These are phyloP conservation scores for Leersia perrieri DNA, from an alignment of 176 grass and related monocot genomes.

Conservation along the genomic window DNA sequence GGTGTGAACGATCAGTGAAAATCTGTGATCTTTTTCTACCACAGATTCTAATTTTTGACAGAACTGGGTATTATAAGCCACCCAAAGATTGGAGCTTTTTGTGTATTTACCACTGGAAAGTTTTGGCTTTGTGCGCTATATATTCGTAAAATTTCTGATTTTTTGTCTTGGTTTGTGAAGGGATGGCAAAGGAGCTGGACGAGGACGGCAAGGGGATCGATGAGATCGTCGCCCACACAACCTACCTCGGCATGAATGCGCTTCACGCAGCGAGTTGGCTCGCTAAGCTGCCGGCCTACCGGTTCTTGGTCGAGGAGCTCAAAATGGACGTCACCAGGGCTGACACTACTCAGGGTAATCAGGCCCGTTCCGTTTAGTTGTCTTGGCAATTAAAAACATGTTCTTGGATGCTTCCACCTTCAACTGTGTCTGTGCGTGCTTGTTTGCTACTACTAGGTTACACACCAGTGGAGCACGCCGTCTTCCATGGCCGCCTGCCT, in stretches of 20 bases:
- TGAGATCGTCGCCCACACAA: conserved; percentile 5
- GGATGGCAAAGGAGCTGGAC: conserved; percentile 27
- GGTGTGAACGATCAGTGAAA: neutral
- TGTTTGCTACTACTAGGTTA: conserved; percentile 26
- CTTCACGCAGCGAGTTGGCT: neutral
- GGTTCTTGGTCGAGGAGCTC: conserved; percentile 22
- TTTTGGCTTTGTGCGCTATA: neutral
- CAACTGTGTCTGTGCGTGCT: neutral
- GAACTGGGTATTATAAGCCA: neutral
- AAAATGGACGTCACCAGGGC: conserved; percentile 1
- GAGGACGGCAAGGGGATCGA: conserved; percentile 16
- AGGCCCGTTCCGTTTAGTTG: no score
- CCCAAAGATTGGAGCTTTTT: neutral
- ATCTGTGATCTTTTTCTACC: neutral
- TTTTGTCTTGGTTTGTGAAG: neutral
- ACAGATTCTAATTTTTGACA: neutral
- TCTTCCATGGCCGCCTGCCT: conserved; percentile 21
- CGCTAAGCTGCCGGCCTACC: neutral
- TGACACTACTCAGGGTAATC: conserved; percentile 8
- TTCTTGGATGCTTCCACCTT: no score
- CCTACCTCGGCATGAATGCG: neutral
- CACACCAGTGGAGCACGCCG: conserved; percentile 2
- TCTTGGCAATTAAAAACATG: no score
- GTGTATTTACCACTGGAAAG: neutral
- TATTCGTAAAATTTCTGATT: neutral